Conservation (phyloP, 1,284 basidiomycete species). For the Moesziomyces aphidis region DNA sequence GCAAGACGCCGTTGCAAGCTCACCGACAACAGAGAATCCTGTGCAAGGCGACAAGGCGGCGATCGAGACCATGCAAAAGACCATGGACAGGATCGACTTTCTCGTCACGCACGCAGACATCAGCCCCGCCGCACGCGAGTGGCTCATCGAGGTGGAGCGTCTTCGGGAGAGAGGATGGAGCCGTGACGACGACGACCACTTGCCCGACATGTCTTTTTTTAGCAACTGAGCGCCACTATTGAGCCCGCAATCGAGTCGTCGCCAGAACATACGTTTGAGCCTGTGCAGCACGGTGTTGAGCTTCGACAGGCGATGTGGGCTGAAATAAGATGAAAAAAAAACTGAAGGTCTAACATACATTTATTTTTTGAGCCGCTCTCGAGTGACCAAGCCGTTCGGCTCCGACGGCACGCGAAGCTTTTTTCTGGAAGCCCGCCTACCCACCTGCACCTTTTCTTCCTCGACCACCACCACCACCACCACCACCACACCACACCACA, state of each 20-base stretch:
- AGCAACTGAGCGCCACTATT: conserved; percentile 9
- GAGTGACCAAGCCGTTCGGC: not conserved
- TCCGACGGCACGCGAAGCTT: not conserved
- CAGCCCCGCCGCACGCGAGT: conserved; percentile 19
- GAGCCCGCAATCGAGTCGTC: not conserved
- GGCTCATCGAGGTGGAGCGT: conserved; percentile 28
- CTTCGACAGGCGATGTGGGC: too few relatives aligned
- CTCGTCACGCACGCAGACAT: conserved; percentile 17
- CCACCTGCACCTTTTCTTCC: not conserved
- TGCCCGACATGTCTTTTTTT: not conserved
- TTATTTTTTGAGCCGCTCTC: too few relatives aligned
- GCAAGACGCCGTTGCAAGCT: too few relatives aligned
- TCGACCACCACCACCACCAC: not conserved
- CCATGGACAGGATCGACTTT: conserved; percentile 23
- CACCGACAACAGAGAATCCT: not conserved
- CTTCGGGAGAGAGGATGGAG: conserved; percentile 30
- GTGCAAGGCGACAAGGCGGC: not conserved
- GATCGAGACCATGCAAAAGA: conserved; percentile 2
- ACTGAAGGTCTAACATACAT: not conserved
- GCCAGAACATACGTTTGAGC: too few relatives aligned
- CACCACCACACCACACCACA: not conserved
- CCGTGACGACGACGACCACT: conserved; percentile 6
- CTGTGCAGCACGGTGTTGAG: too few relatives aligned
- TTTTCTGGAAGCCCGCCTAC: not conserved
- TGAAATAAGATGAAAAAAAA: not conserved